Conservation (phyloP, 2,329 filamentous ascomycete species). For the Beauveria sp. region DNA sequence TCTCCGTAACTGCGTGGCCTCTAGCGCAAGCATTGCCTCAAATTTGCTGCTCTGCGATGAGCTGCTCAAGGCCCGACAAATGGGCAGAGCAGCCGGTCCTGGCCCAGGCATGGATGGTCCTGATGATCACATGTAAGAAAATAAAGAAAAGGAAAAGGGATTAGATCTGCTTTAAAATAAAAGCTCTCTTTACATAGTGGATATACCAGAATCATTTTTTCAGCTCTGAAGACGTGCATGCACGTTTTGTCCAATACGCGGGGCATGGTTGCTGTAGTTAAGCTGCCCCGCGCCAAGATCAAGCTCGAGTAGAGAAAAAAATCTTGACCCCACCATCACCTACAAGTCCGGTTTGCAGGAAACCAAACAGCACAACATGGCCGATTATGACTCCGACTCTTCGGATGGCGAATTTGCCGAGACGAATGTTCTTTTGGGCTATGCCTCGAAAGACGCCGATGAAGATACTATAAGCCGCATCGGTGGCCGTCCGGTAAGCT, state of each 20-base stretch:
- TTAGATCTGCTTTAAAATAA: constrained; percentile 31
- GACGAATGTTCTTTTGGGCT: constrained; percentile 86
- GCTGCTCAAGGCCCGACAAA: constrained; percentile 94
- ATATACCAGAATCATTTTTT: constrained; percentile 13
- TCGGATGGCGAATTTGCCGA: constrained; percentile 64
- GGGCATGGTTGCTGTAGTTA: not conserved
- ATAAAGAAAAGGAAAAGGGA: constrained; percentile 22
- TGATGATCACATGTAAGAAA: constrained; percentile 40
- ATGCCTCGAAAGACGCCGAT: constrained; percentile 70
- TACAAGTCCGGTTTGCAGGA: constrained; percentile 5
- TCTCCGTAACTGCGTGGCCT: constrained; percentile 85
- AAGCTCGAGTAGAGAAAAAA: constrained; percentile 24
- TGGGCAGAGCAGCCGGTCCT: constrained; percentile 61
- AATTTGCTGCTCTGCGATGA: constrained; percentile 95
- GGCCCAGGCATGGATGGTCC: constrained; percentile 59
- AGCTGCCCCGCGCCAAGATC: constrained; percentile 18
- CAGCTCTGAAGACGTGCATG: not conserved
- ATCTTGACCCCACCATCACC: constrained; percentile 32
- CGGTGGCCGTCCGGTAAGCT: constrained; percentile 74
- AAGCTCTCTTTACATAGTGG: constrained; percentile 23
- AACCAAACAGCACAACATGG: constrained; percentile 42
- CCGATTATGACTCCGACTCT: constrained; percentile 81
- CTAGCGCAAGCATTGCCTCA: constrained; percentile 87
- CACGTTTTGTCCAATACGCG: not conserved
- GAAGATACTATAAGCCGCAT: constrained; percentile 82